These are phyloP conservation scores for Rhodotorula babjevae DNA, from an alignment of 768 basidiomycete species.

Conservation along the genomic window DNA sequence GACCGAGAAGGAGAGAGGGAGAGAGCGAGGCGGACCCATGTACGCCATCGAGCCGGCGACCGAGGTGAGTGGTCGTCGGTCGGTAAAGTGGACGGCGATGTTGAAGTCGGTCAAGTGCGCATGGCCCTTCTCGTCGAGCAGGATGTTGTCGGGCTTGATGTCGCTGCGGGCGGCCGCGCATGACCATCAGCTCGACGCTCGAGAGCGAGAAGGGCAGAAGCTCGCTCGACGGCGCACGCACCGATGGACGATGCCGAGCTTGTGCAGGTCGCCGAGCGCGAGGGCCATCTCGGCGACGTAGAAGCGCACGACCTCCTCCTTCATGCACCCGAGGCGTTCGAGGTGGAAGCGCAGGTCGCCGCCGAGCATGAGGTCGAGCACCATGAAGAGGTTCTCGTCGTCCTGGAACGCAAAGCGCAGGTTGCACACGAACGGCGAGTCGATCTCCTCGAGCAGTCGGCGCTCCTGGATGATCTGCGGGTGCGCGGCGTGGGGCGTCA, in stretches of 20 bases:
- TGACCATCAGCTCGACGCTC: background rate
- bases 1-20: background rate
- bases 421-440: constrained; percentile 45
- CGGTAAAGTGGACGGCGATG: constrained; percentile 95
- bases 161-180: constrained; percentile 55
- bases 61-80: constrained; percentile 77
- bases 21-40: constrained; percentile 69
- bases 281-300: constrained; percentile 86
- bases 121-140: constrained; percentile 87
- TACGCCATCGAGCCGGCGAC: constrained; percentile 99
- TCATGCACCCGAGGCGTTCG: constrained; percentile 43
- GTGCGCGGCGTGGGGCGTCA: background rate
- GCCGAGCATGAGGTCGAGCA: constrained; percentile 69
- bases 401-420: constrained; percentile 84
- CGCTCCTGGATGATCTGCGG: constrained; percentile 90
- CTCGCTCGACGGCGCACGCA: constrained; percentile 48
- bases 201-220: too few relatives aligned
- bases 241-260: constrained; percentile 94
- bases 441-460: constrained; percentile 82
- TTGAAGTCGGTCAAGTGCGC: constrained; percentile 98
- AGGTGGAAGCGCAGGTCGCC: constrained; percentile 60
- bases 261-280: constrained; percentile 82
- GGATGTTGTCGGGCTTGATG: constrained; percentile 93
- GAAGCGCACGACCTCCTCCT: constrained; percentile 49
- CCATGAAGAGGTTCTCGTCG: constrained; percentile 93